Base-by-base conservation (phyloP, 345 rosid genomes). In the Dipteronia sinensis region DNA sequence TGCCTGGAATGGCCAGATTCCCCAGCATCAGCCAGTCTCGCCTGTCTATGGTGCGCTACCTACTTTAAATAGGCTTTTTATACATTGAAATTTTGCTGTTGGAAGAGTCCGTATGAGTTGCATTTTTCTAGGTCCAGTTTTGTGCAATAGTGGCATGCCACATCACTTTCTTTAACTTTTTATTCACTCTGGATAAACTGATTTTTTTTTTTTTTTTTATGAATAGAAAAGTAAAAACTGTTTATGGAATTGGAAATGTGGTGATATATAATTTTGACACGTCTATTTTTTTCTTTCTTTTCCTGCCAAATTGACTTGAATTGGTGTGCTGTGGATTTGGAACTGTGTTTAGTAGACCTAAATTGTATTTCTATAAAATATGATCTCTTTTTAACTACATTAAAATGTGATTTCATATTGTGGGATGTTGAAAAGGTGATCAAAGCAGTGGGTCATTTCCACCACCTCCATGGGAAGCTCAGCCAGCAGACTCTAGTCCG, bases 391-490 rank as follows among this genome's bases (percentile, higher is more conserved):
- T 65, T 67, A 10, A 34, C 67, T 34, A 1, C 44, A 9, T 75
- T 25, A 42, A 46, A 47, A 63, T 19, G 16, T 34, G 65, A 74
- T 27, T 81, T 74, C 15, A 63, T 44, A 10, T 42, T 83, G 75
- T 82, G 67, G 78, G 34, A 42, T 84, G 64, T 55, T 82, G 82
- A 67, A 62, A 86, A 93, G 99, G 94, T 87, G 84, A 89, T 63
- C 88, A 83, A 73, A 83, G 83, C 71, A 70, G 80, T 78, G 82
- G 82, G 71, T 86, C 95, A 38, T 87, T 95, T 40, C 99, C 99
- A 63, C 96, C 93, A 15, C 98, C 99, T 23, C 99, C 99, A 1
- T 95, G 99, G 99, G 99, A 95, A 85, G 92, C 94, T 83, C 96
- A 88, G 81, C 82, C 88, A 69, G 89, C 86, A 61, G 96, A 93